Evolutionary conservation across 164 flowering plant genomes (phyloP).

Genomic region (Hamamelis virginiana): DNA sequence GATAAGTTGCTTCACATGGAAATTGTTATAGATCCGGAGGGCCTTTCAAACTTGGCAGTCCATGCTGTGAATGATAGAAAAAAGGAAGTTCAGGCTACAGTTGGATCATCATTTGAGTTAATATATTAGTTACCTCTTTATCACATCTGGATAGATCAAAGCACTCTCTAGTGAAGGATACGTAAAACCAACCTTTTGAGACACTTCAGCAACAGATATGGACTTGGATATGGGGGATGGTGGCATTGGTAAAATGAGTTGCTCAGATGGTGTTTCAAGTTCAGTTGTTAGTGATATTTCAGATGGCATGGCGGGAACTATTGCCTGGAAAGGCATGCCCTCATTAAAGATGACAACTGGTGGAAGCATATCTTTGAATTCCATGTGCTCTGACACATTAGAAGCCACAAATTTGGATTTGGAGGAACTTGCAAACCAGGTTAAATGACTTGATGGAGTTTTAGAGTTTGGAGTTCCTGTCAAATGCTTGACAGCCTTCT

Average conservation of each 20-base stretch:
- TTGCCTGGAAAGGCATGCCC: constrained; percentile 13
- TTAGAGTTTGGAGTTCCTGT: constrained; percentile 28
- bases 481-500: constrained; percentile 29
- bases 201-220: not conserved
- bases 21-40: constrained; percentile 1
- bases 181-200: constrained; percentile 6
- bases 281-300: constrained; percentile 17
- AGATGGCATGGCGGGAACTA: constrained; percentile 5
- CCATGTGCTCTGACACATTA: constrained; percentile 27
- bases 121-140: constrained; percentile 19
- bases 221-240: constrained; percentile 9
- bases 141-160: constrained; percentile 13
- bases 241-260: constrained; percentile 20
- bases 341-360: constrained; percentile 28
- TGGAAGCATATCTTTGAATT: constrained; percentile 18
- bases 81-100: constrained; percentile 9
- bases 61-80: constrained; percentile 7
- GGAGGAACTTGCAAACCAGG: constrained; percentile 50
- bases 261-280: constrained; percentile 33
- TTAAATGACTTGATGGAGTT: constrained; percentile 47
- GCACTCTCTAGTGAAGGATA: constrained; percentile 5
- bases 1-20: not conserved
- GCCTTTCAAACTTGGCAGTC: not conserved
- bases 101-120: constrained; percentile 10
- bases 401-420: constrained; percentile 53